Base-by-base conservation (phyloP, 1,139 yeast species). In the Pichia sp. region DNA sequence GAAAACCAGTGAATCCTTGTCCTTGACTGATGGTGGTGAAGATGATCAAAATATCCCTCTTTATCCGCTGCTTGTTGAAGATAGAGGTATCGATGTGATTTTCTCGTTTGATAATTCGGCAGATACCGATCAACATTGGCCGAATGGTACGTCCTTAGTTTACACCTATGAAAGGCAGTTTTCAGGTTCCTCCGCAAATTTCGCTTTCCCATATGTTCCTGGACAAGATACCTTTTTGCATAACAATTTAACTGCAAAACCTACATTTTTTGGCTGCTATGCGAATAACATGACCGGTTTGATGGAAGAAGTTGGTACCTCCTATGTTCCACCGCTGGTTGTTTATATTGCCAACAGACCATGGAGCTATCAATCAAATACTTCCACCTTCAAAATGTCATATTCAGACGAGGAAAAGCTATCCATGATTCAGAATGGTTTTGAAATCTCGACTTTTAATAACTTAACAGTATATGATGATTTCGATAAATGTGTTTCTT, bases 11-110 rank as follows among this genome's bases (percentile, higher is more conserved):
- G 70, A 72, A 5, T 66, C 75, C 4, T 69, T 88, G 39, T 75
- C 65, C 57, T 69, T 87, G 49, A 90, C 81, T n/a, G 97, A 88
- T 60, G 96, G 96, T 49, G 95, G 96, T 52, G 90, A 83, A 62
- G 95, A 85, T 64, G 64, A 62, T 11, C 92, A 87, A 60, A 84
- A 83, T 55, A 71, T 88, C 32, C 97, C 97, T 8, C 66, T 86
- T 40, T 70, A 75, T 49, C 96, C 97, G 27, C 69, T 87, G 54
- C 62, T 87, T 41, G 92, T 83, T 62, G 74, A 77, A 9, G 73
- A 72, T 40, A 75, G 97, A 59, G 68, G 70, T n/a, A 70, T 87
- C 27, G 97, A 88, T 60, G 77, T 84, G 10, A 73, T 88, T 33
- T 76, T 88, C 62, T 95, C 95, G 0, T 80, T 78, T 58, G 97